Conservation (phyloP, 805 yeast species). For the Yarrowia sp. region DNA sequence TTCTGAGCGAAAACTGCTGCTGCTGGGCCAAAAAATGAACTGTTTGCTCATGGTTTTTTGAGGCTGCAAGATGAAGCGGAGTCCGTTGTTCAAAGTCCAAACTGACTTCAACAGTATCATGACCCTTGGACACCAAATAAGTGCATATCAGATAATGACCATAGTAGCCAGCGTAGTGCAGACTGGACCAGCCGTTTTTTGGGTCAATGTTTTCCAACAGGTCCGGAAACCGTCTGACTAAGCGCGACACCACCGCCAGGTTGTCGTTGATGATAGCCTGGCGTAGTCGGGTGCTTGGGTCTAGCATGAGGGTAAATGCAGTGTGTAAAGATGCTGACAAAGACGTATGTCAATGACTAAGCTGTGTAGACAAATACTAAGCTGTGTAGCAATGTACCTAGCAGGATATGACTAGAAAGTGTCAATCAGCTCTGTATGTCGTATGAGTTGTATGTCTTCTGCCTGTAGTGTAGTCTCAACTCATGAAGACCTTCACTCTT, state of each 20-base stretch:
- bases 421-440: too few species aligned
- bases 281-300: constrained; percentile 64
- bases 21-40: constrained; percentile 69
- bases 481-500: too few species aligned
- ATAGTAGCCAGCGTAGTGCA: constrained; percentile 75
- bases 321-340: neutral
- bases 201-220: constrained; percentile 67
- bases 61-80: constrained; percentile 67
- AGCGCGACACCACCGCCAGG: constrained; percentile 57
- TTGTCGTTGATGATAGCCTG: constrained; percentile 63
- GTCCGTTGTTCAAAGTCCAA: constrained; percentile 56
- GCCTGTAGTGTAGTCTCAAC: too few species aligned
- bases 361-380: too few species aligned
- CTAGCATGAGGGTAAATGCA: too few species aligned
- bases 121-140: constrained; percentile 51
- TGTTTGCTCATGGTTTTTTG: constrained; percentile 64
- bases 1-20: neutral
- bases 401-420: too few species aligned
- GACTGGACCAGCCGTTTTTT: constrained; percentile 72
- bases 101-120: constrained; percentile 50
- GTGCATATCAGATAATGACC: constrained; percentile 70
- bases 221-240: constrained; percentile 66
- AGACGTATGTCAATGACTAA: too few species aligned
- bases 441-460: too few species aligned
- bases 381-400: too few species aligned